phyloP scores from a whole-genome alignment of 2,329 filamentous ascomycete species.

The Fusarium nurragi region DNA sequence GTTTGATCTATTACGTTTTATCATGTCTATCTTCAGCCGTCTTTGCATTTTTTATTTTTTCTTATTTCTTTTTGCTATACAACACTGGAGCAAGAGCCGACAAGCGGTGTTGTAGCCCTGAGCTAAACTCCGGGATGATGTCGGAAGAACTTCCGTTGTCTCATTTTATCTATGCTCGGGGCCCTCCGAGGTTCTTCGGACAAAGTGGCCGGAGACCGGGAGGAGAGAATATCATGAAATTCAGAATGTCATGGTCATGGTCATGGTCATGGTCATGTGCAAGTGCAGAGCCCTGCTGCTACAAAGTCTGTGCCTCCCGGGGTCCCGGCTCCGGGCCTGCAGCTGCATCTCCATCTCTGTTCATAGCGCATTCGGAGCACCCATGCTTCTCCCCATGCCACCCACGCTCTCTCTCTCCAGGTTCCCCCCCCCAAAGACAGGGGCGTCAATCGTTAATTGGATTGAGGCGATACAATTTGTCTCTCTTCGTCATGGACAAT shows the following conservation, averaged over 20 bases:
- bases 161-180: conserved; percentile 2
- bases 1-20: conserved; percentile 12
- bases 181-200: conserved; percentile 25
- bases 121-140: conserved; percentile 20
- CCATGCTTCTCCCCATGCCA: conserved; percentile 29
- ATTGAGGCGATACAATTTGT: conserved; percentile 30
- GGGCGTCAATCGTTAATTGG: conserved; percentile 17
- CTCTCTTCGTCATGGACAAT: conserved; percentile 32
- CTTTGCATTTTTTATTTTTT: not conserved
- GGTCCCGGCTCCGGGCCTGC: conserved; percentile 38
- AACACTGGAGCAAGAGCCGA: conserved; percentile 21
- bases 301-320: conserved; percentile 21
- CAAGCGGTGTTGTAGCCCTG: conserved; percentile 16
- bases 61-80: not conserved
- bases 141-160: conserved; percentile 18
- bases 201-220: conserved; percentile 19
- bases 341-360: conserved; percentile 13
- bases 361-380: conserved; percentile 13
- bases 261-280: conserved; percentile 6
- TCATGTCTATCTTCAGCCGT: conserved; percentile 16
- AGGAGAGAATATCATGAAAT: conserved; percentile 8
- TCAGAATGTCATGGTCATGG: not conserved
- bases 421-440: conserved; percentile 18
- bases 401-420: conserved; percentile 26
- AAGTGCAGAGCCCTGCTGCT: not conserved